These are phyloP conservation scores for Globisporangium parvum DNA, from an alignment of 352 stramenopile species.

Conservation along the genomic window DNA sequence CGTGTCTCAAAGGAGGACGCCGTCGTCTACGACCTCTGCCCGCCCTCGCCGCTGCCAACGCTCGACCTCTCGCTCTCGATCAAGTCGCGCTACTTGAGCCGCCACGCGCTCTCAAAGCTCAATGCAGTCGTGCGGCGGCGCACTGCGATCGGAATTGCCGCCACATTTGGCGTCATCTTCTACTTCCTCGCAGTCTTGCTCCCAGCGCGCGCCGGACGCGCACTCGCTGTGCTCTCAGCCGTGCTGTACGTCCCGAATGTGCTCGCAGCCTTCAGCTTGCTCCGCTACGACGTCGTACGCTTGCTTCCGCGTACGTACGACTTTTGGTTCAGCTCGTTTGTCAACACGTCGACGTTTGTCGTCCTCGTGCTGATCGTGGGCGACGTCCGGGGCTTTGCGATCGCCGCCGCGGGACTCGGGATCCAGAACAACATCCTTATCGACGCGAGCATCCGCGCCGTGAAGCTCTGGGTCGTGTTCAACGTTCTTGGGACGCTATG, in stretches of 20 bases:
- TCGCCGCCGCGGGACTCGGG: constrained; percentile 5
- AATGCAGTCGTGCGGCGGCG: constrained; percentile 1
- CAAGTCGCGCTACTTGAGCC: constrained; percentile 15
- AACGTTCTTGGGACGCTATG: neutral
- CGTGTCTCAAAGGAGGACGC: neutral
- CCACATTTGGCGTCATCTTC: neutral
- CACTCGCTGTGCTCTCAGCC: neutral
- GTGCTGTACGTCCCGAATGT: neutral
- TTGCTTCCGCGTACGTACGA: constrained; percentile 11
- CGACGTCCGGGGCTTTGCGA: constrained; percentile 4
- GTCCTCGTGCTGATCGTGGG: neutral
- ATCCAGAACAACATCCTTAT: constrained; percentile 13
- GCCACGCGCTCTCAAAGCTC: neutral
- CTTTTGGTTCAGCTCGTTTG: constrained; percentile 9
- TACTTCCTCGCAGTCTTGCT: constrained; percentile 4
- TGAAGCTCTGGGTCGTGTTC: constrained; percentile 11
- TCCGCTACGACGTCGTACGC: constrained; percentile 10
- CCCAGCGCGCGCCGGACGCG: neutral
- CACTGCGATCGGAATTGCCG: neutral
- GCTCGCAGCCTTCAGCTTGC: neutral
- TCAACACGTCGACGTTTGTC: constrained; percentile 4
- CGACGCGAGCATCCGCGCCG: constrained; percentile 10
- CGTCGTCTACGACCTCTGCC: constrained; percentile 7
- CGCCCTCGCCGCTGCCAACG: neutral
- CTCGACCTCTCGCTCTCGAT: constrained; percentile 18